phyloP scores from a whole-genome alignment of 108 stramenopile genomes.

The Conticribra weissflogii region DNA sequence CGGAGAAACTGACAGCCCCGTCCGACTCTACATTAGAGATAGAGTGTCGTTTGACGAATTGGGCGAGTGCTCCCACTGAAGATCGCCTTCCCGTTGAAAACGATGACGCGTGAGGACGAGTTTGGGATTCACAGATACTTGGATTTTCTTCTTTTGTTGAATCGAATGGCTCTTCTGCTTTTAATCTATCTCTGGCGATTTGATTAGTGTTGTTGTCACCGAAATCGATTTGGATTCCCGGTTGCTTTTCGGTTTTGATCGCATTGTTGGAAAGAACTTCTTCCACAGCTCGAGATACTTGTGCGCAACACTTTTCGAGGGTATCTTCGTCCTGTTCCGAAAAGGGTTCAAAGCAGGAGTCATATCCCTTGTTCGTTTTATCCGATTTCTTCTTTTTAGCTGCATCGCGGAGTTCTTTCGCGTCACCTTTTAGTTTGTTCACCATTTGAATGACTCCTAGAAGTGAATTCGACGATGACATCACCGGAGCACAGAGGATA shows the following conservation, averaged over 20 bases:
- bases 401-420: constrained; percentile 28
- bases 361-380: constrained; percentile 34
- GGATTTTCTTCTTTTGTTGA: not conserved
- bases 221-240: not conserved
- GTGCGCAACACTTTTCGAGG: constrained; percentile 40
- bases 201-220: not conserved
- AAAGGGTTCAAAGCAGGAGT: constrained; percentile 40
- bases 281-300: constrained; percentile 51
- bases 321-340: constrained; percentile 43
- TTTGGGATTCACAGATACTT: not conserved
- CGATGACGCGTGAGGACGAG: not conserved
- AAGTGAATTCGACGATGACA: constrained; percentile 40
- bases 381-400: constrained; percentile 39
- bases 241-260: not conserved
- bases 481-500: constrained; percentile 55
- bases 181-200: not conserved
- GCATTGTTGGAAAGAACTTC: constrained; percentile 19
- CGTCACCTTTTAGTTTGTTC: constrained; percentile 56
- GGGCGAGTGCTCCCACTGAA: not conserved
- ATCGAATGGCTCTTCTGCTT: not conserved
- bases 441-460: constrained; percentile 70
- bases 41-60: not conserved
- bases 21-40: not conserved
- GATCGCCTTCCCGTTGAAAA: not conserved
- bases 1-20: not conserved